Evolutionary conservation across 768 basidiomycete genomes (phyloP).

Genomic region (Tylopilus cervinicoccineus): DNA sequence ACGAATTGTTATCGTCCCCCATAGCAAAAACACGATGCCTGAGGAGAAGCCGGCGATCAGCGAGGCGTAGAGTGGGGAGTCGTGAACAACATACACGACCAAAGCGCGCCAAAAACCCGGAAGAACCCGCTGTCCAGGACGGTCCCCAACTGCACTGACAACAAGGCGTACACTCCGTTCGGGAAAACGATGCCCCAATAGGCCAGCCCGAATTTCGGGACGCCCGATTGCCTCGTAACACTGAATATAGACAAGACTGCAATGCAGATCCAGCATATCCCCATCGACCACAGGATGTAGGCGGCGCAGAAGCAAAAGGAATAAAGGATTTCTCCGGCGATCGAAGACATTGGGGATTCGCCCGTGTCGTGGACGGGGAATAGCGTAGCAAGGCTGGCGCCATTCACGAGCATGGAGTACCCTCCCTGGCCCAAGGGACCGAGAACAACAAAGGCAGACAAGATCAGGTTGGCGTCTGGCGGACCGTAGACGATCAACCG

Average conservation of each 20-base stretch:
- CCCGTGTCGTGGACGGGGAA: constrained; percentile 30
- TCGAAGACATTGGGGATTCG: constrained; percentile 30
- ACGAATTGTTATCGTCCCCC: constrained; percentile 38
- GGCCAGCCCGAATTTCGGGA: constrained; percentile 40
- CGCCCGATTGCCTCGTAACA: constrained; percentile 27
- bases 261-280: constrained; percentile 47
- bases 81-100: constrained; percentile 39
- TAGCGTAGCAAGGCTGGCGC: constrained; percentile 33
- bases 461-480: constrained; percentile 36
- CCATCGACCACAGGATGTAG: constrained; percentile 52
- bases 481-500: constrained; percentile 41
- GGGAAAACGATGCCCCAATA: constrained; percentile 60
- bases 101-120: constrained; percentile 49
- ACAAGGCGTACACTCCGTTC: constrained; percentile 47
- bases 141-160: constrained; percentile 45
- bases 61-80: neutral
- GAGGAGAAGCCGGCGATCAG: neutral
- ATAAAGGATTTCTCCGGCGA: constrained; percentile 41
- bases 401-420: constrained; percentile 41
- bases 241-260: constrained; percentile 39
- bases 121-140: constrained; percentile 50
- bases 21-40: constrained; percentile 42
- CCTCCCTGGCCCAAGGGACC: constrained; percentile 55
- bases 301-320: constrained; percentile 43
- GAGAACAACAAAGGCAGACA: constrained; percentile 46